A percentile compares a stretch with the other conserved stretches of the same genome.
Conservation (phyloP, 129 eudicot species). For the Helichrysum umbraculigerum region DNA sequence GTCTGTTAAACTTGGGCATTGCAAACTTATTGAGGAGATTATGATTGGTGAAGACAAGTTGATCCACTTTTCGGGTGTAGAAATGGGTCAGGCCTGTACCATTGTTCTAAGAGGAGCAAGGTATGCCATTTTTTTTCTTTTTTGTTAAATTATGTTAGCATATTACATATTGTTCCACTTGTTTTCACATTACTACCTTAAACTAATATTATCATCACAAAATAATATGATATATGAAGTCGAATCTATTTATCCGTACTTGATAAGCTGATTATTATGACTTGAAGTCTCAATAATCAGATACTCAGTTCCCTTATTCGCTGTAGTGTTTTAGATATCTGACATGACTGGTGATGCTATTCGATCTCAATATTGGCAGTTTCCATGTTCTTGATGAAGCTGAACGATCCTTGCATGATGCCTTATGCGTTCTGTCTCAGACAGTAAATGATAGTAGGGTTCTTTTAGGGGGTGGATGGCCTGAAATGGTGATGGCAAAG, state of each 20-base stretch:
- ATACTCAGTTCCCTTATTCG: slow-evolving; percentile 23
- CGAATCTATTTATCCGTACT: neutral
- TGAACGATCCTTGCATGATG: slow-evolving; percentile 95
- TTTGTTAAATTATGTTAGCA: neutral
- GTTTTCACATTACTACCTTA: neutral
- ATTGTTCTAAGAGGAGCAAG: slow-evolving; percentile 97
- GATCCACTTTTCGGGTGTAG: slow-evolving; percentile 95
- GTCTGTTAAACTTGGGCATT: slow-evolving; percentile 92
- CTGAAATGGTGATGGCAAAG: slow-evolving; percentile 98
- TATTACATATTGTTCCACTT: neutral
- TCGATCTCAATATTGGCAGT: slow-evolving; percentile 42
- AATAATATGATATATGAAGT: too few species aligned
- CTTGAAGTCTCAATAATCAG: too few species aligned
- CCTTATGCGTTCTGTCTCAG: slow-evolving; percentile 92
- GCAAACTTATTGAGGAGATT: slow-evolving; percentile 93
- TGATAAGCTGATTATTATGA: neutral
- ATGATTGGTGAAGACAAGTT: slow-evolving; percentile 96
- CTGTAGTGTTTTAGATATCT: slow-evolving; percentile 22
- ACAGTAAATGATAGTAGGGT: slow-evolving; percentile 96
- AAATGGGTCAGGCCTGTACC: slow-evolving; percentile 97
- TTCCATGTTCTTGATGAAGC: slow-evolving; percentile 95
- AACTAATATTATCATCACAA: neutral
- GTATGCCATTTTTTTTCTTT: slow-evolving; percentile 30
- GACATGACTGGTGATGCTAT: neutral
- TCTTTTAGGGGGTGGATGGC: slow-evolving; percentile 96